These are phyloP conservation scores for Diaporthe ampelina DNA, from an alignment of 2,329 filamentous ascomycete genomes.

Conservation along the genomic window DNA sequence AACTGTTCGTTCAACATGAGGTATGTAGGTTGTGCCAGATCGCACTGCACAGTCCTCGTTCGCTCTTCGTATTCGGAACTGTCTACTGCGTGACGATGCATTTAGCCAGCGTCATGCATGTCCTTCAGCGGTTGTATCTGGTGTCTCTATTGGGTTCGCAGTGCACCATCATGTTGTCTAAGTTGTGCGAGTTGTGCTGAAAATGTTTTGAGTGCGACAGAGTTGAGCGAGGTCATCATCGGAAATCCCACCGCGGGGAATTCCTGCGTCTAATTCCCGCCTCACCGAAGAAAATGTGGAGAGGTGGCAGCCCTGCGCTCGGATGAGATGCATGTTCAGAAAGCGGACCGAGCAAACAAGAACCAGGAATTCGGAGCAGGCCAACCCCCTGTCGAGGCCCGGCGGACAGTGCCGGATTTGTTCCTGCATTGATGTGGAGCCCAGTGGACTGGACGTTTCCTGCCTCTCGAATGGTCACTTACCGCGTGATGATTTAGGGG, in stretches of 20 bases:
- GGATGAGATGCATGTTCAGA: neutral
- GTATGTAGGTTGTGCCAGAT: neutral
- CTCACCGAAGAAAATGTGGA: constrained; percentile 4
- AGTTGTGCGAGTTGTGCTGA: neutral
- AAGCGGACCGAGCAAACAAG: neutral
- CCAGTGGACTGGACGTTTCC: neutral
- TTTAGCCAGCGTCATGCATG: neutral
- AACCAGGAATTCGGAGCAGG: neutral
- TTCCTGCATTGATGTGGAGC: constrained; percentile 27
- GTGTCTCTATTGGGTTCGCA: too few species aligned
- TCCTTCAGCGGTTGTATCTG: neutral
- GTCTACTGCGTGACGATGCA: neutral
- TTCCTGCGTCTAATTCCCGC: neutral
- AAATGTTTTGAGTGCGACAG: neutral
- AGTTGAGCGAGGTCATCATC: constrained; percentile 9
- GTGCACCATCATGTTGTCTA: neutral
- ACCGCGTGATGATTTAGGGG: neutral
- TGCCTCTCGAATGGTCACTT: neutral
- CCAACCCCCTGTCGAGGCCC: neutral
- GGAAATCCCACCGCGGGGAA: neutral
- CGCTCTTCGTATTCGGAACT: neutral
- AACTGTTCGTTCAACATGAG: too few species aligned
- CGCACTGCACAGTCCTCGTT: neutral
- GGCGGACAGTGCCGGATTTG: constrained; percentile 13
- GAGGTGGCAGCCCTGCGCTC: constrained; percentile 14